Evolutionary conservation across 441 rosid genomes (phyloP).

Genomic region (Erysimum pusillum): DNA sequence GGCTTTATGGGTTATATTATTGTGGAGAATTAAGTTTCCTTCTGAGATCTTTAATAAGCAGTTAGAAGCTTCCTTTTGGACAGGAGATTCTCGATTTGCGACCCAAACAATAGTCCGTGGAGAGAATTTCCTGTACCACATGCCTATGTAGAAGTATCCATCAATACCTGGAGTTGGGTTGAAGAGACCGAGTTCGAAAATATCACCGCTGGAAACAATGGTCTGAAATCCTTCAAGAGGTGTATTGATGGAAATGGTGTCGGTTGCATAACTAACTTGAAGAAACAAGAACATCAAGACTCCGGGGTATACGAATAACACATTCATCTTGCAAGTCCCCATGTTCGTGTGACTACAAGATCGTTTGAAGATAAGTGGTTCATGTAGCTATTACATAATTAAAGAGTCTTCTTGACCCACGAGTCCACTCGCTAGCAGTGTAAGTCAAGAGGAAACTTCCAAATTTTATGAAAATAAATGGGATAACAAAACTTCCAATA

Average conservation of each 20-base stretch:
- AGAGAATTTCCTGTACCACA: slow-evolving; percentile 9
- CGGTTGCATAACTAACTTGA: not conserved
- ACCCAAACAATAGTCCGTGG: slow-evolving; percentile 31
- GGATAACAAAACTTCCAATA: too few species aligned
- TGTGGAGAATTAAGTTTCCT: not conserved
- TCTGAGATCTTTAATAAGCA: not conserved
- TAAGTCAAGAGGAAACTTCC: too few species aligned
- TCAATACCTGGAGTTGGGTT: not conserved
- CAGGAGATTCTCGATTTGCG: not conserved
- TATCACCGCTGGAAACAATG: slow-evolving; percentile 2
- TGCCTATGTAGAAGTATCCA: slow-evolving; percentile 15
- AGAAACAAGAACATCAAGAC: slow-evolving; percentile 16
- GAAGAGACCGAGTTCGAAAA: slow-evolving; percentile 29
- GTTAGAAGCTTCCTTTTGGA: too few species aligned
- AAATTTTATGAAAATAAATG: too few species aligned
- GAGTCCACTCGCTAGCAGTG: too few species aligned
- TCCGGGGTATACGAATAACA: not conserved
- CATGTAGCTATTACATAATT: too few species aligned
- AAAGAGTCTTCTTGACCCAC: too few species aligned
- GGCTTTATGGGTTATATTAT: too few species aligned
- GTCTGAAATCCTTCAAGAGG: not conserved
- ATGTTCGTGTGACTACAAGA: slow-evolving; percentile 9
- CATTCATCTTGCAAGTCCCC: slow-evolving; percentile 14
- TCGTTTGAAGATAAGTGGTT: slow-evolving; percentile 7
- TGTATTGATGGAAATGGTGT: not conserved